These are phyloP conservation scores for Gnomoniopsis sp. DNA, from an alignment of 2,329 filamentous ascomycete genomes.

Conservation along the genomic window DNA sequence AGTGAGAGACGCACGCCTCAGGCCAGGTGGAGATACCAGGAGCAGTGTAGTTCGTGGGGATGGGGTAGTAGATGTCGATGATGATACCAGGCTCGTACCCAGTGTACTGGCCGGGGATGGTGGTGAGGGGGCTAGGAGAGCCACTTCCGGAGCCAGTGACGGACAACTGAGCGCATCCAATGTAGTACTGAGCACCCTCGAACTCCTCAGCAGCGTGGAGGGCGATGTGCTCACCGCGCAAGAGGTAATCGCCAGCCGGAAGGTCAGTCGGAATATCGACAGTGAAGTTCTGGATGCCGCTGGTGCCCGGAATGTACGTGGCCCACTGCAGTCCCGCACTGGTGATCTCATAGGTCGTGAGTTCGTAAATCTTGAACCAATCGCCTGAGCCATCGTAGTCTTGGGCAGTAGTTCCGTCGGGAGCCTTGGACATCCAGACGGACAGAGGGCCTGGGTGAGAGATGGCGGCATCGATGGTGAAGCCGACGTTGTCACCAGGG, in stretches of 20 bases:
- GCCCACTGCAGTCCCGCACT: constrained; percentile 31
- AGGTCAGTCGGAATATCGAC: constrained; percentile 28
- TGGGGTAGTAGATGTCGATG: constrained; percentile 34
- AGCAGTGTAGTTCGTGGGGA: constrained; percentile 30
- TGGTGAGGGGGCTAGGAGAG: constrained; percentile 26
- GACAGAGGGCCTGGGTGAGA: constrained; percentile 37
- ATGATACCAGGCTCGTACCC: constrained; percentile 31
- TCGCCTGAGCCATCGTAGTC: constrained; percentile 30
- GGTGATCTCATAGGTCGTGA: constrained; percentile 28
- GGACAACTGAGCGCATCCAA: constrained; percentile 33
- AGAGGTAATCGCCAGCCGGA: constrained; percentile 36
- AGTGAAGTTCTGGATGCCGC: constrained; percentile 29
- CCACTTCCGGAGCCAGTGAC: constrained; percentile 30
- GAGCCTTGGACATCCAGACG: constrained; percentile 35
- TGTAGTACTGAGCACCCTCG: constrained; percentile 36
- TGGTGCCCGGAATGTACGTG: constrained; percentile 15
- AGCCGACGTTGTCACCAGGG: constrained; percentile 38
- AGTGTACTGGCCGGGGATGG: constrained; percentile 32
- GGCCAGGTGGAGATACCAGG: constrained; percentile 33
- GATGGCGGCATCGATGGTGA: constrained; percentile 33
- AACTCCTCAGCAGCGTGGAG: constrained; percentile 33
- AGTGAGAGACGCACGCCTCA: constrained; percentile 33
- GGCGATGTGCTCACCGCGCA: constrained; percentile 38
- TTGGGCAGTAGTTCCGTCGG: constrained; percentile 24
- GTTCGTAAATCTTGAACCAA: constrained; percentile 25